These are phyloP conservation scores for Solanum ossicruentum DNA, from an alignment of 257 asterid genomes.

Conservation along the genomic window DNA sequence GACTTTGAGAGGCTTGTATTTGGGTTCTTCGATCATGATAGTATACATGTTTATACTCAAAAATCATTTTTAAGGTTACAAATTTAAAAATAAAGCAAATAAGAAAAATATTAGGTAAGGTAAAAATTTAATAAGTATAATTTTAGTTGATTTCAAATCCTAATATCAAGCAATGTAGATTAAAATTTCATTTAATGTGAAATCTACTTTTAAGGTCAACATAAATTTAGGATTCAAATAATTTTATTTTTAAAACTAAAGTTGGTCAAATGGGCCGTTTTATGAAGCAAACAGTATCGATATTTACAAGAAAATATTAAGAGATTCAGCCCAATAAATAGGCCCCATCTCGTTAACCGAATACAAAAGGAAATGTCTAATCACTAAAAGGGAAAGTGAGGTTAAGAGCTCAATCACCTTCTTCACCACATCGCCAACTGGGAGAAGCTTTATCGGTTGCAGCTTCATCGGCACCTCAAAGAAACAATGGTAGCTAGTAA, in stretches of 20 bases:
- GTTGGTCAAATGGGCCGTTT: neutral
- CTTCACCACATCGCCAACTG: neutral
- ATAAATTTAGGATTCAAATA: neutral
- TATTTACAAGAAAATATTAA: neutral
- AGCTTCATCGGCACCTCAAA: neutral
- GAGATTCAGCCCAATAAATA: neutral
- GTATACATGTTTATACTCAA: no score
- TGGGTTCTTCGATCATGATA: neutral
- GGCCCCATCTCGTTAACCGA: neutral
- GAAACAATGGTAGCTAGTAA: neutral
- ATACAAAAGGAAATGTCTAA: neutral
- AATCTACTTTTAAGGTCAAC: neutral
- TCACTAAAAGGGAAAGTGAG: neutral
- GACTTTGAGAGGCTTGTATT: neutral
- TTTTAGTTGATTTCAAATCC: neutral
- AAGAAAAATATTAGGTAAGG: neutral
- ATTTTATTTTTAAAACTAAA: neutral
- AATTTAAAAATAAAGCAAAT: no score
- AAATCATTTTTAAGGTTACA: no score
- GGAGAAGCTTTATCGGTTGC: neutral
- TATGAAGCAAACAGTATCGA: neutral
- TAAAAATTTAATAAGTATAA: neutral
- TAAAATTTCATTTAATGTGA: neutral
- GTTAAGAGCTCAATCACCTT: neutral
- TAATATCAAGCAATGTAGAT: neutral